Evolutionary conservation across 2,329 filamentous ascomycete species (phyloP).

Genomic region (Neopestalotiopsis sp.): DNA sequence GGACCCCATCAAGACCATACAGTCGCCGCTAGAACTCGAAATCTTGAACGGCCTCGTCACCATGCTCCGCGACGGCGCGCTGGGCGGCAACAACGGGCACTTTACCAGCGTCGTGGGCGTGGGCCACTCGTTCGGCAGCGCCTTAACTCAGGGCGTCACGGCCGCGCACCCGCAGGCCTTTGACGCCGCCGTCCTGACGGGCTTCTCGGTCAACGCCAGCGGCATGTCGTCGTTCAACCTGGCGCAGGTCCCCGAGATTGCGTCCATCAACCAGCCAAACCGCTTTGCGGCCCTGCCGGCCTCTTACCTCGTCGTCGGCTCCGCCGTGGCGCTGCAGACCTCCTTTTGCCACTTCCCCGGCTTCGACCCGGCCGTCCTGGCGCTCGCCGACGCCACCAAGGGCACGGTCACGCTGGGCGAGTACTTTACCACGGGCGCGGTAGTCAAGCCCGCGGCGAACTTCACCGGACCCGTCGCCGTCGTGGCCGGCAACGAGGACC

Average conservation of each 20-base stretch:
- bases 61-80: slow-evolving; percentile 36
- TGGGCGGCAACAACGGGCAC: slow-evolving; percentile 36
- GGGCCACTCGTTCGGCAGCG: slow-evolving; percentile 68
- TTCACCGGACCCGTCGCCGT: slow-evolving; percentile 29
- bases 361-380: slow-evolving; percentile 25
- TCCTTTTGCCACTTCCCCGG: slow-evolving; percentile 28
- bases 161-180: slow-evolving; percentile 46
- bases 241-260: slow-evolving; percentile 22
- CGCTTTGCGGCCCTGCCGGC: slow-evolving; percentile 28
- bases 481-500: slow-evolving; percentile 30
- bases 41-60: slow-evolving; percentile 62
- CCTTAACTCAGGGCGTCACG: slow-evolving; percentile 61
- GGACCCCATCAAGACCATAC: slow-evolving; percentile 65
- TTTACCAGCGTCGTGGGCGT: slow-evolving; percentile 58
- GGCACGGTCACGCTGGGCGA: slow-evolving; percentile 30
- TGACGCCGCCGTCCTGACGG: slow-evolving; percentile 65
- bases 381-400: slow-evolving; percentile 27
- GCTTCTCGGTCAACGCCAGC: slow-evolving; percentile 46
- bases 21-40: slow-evolving; percentile 62
- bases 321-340: slow-evolving; percentile 27
- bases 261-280: not conserved
- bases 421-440: slow-evolving; percentile 26
- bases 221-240: slow-evolving; percentile 25
- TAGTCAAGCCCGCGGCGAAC: slow-evolving; percentile 25
- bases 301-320: slow-evolving; percentile 26